Percentiles rank a stretch among this genome's conserved stretches.
phyloP scores from a whole-genome alignment of 2,329 filamentous ascomycete species.

The Fusarium concolor region DNA sequence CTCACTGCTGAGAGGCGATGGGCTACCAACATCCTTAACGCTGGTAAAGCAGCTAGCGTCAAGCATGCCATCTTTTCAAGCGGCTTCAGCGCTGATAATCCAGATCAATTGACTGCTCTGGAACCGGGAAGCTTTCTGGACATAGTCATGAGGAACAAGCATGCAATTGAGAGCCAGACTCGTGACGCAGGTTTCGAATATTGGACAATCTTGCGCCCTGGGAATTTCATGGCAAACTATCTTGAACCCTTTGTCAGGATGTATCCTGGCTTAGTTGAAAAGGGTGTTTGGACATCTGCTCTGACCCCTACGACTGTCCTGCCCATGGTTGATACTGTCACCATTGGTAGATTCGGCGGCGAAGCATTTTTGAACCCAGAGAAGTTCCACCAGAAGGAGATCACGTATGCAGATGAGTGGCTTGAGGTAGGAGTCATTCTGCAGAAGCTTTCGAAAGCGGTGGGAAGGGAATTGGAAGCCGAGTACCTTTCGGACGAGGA shows the following conservation, averaged over 20 bases:
- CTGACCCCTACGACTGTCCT: constrained; percentile 52
- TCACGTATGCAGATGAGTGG: constrained; percentile 57
- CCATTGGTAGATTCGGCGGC: constrained; percentile 60
- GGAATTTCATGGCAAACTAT: constrained; percentile 65
- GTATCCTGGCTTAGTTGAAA: constrained; percentile 54
- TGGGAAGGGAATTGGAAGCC: constrained; percentile 52
- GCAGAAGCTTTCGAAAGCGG: constrained; percentile 50
- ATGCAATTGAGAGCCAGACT: constrained; percentile 55
- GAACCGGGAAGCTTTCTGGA: constrained; percentile 46
- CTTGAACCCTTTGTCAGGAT: constrained; percentile 55
- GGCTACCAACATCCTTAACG: constrained; percentile 49
- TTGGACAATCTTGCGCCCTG: constrained; percentile 64
- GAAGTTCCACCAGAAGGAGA: constrained; percentile 54
- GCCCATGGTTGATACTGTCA: constrained; percentile 58
- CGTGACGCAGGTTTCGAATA: constrained; percentile 51
- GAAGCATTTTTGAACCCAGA: constrained; percentile 57
- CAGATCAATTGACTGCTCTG: constrained; percentile 45
- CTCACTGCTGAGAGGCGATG: constrained; percentile 45
- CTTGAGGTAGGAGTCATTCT: constrained; percentile 53
- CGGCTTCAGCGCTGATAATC: constrained; percentile 47
- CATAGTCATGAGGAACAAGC: constrained; percentile 54
- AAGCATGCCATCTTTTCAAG: constrained; percentile 54
- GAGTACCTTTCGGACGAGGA: constrained; percentile 57
- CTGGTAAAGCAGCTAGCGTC: constrained; percentile 54
- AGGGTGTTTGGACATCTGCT: constrained; percentile 54